Percentiles rank a stretch among this genome's conserved stretches.
Evolutionary conservation across 495 filamentous ascomycete species (phyloP).

Genomic region (Durotheca rogersii): DNA sequence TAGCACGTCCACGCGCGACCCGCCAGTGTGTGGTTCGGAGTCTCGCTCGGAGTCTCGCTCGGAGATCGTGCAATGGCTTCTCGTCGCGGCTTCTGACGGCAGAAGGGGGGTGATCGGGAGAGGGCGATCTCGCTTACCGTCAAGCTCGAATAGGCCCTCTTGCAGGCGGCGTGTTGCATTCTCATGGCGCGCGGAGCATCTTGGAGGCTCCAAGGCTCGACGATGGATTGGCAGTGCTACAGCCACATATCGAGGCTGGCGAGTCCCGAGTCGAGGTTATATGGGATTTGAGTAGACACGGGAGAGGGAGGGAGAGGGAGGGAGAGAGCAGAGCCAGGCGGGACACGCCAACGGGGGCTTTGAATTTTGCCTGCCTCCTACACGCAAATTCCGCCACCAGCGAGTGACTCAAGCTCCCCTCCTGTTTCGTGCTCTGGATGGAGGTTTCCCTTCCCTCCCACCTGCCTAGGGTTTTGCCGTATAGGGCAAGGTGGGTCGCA

Average conservation of each 20-base stretch:
- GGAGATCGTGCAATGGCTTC: background rate
- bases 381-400: conserved; percentile 28
- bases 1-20: too few species aligned
- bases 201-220: conserved; percentile 10
- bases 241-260: conserved; percentile 12
- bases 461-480: too few species aligned
- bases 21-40: too few species aligned
- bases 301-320: background rate
- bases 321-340: too few species aligned
- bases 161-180: conserved; percentile 33
- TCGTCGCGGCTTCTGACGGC: background rate
- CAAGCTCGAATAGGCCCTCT: conserved; percentile 33
- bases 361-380: too few species aligned
- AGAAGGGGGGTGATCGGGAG: background rate
- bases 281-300: background rate
- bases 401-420: conserved; percentile 17
- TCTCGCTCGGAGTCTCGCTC: too few species aligned
- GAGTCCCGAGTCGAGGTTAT: background rate
- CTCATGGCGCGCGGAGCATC: conserved; percentile 36
- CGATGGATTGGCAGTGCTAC: conserved; percentile 11
- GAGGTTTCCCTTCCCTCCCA: too few species aligned
- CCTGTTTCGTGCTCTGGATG: too few species aligned
- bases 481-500: too few species aligned
- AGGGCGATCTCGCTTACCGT: conserved; percentile 29
- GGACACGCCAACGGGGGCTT: too few species aligned